Conservation (phyloP, 106 monocot genomes). For the Dioscorea zingiberensis region DNA sequence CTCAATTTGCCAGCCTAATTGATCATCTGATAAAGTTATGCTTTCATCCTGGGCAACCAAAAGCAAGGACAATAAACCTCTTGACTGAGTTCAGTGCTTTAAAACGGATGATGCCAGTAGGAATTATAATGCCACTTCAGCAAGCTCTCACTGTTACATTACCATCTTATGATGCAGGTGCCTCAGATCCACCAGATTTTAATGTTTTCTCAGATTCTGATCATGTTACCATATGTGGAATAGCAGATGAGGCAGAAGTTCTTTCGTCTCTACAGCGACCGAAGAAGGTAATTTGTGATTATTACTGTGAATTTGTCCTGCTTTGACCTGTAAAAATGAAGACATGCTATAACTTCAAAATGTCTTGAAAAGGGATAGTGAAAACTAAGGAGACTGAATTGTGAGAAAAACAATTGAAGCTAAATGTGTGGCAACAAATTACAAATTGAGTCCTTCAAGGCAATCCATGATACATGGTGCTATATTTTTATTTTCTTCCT, state of each 20-base stretch:
- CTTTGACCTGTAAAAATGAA: too few species aligned
- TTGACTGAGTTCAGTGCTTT: conserved; percentile 91
- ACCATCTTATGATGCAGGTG: conserved; percentile 45
- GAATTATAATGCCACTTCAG: conserved; percentile 90
- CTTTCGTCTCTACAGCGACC: conserved; percentile 94
- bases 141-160: conserved; percentile 77
- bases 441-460: too few species aligned
- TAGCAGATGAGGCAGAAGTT: conserved; percentile 97
- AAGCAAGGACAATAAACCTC: conserved; percentile 79
- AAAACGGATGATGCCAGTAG: conserved; percentile 98
- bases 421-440: too few species aligned
- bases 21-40: conserved; percentile 92
- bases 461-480: too few species aligned
- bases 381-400: too few species aligned
- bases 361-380: too few species aligned
- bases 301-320: background rate
- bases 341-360: too few species aligned
- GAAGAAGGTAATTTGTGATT: conserved; percentile 60
- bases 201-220: conserved; percentile 58
- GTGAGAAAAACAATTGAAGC: too few species aligned
- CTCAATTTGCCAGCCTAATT: conserved; percentile 75
- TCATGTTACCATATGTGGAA: conserved; percentile 74
- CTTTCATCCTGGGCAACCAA: conserved; percentile 84
- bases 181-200: conserved; percentile 40
- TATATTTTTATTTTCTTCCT: too few species aligned